phyloP scores from a whole-genome alignment of 768 basidiomycete genomes.

The Leccinellum rugosiceps region DNA sequence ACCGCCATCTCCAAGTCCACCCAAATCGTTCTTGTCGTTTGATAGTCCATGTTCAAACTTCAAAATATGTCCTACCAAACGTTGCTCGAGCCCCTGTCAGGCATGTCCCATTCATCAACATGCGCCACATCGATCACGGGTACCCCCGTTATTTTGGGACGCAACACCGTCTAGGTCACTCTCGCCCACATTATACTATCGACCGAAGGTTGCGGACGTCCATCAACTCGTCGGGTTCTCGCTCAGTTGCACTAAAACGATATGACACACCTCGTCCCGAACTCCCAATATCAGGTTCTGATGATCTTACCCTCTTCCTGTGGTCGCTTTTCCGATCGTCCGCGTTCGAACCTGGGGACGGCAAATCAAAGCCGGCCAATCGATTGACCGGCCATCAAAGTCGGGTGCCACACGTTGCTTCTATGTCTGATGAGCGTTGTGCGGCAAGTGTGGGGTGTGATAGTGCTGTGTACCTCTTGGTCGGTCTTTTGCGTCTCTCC shows the following conservation, averaged over 20 bases:
- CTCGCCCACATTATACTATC: conserved; percentile 79
- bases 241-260: conserved; percentile 72
- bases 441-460: conserved; percentile 88
- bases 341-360: conserved; percentile 28
- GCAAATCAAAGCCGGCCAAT: conserved; percentile 65
- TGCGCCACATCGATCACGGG: conserved; percentile 3
- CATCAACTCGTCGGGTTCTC: background rate
- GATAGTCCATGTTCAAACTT: conserved; percentile 88
- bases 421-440: conserved; percentile 90
- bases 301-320: conserved; percentile 96
- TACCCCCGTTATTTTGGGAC: conserved; percentile 1
- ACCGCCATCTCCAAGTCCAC: conserved; percentile 77
- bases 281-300: conserved; percentile 89
- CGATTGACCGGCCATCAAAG: conserved; percentile 93
- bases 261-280: conserved; percentile 63
- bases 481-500: background rate
- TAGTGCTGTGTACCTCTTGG: conserved; percentile 89
- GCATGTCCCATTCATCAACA: conserved; percentile 37
- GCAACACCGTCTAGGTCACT: conserved; percentile 59
- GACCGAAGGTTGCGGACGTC: background rate
- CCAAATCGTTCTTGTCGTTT: conserved; percentile 72
- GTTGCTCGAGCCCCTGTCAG: conserved; percentile 89
- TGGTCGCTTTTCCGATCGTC: conserved; percentile 84
- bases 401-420: conserved; percentile 90
- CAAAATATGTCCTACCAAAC: conserved; percentile 74